Conservation (phyloP, 2,329 filamentous ascomycete species). For the Monilinia vaccinii-corymbosi region DNA sequence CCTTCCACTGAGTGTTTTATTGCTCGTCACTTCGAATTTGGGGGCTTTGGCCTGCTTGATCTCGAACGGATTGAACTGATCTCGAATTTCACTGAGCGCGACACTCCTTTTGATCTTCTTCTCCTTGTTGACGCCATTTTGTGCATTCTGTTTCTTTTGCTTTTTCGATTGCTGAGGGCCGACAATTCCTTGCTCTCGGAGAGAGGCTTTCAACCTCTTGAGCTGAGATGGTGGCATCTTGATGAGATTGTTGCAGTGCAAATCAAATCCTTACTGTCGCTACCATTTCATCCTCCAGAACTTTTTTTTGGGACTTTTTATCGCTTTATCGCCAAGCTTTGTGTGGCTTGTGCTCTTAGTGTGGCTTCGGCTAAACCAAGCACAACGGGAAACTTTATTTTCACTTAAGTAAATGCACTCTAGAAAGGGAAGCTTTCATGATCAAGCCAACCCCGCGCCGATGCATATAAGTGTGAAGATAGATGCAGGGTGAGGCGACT, state of each 20-base stretch:
- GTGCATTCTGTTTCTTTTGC: constrained; percentile 67
- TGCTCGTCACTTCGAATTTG: constrained; percentile 78
- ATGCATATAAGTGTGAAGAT: background rate
- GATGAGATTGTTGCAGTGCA: background rate
- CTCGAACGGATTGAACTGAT: constrained; percentile 97
- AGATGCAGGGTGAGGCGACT: no score
- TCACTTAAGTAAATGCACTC: no score
- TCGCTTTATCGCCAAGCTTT: background rate
- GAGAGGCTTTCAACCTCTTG: constrained; percentile 86
- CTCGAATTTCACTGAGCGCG: constrained; percentile 77
- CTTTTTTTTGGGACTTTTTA: constrained; percentile 5
- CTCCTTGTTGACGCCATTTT: constrained; percentile 56
- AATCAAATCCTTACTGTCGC: background rate
- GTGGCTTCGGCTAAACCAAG: background rate
- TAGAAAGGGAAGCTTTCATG: no score
- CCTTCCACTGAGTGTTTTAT: constrained; percentile 41
- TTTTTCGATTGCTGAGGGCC: constrained; percentile 94
- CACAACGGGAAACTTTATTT: no score
- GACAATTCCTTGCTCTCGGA: constrained; percentile 81
- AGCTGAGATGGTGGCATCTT: constrained; percentile 91
- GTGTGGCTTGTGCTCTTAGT: background rate
- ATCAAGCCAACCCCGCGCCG: no score
- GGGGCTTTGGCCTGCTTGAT: constrained; percentile 70
- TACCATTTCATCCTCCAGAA: background rate
- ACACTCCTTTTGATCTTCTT: constrained; percentile 69